A percentile compares a stretch with the other conserved stretches of the same genome.
Conservation (phyloP, 441 rosid genomes). For the Gossypium davidsonii region DNA sequence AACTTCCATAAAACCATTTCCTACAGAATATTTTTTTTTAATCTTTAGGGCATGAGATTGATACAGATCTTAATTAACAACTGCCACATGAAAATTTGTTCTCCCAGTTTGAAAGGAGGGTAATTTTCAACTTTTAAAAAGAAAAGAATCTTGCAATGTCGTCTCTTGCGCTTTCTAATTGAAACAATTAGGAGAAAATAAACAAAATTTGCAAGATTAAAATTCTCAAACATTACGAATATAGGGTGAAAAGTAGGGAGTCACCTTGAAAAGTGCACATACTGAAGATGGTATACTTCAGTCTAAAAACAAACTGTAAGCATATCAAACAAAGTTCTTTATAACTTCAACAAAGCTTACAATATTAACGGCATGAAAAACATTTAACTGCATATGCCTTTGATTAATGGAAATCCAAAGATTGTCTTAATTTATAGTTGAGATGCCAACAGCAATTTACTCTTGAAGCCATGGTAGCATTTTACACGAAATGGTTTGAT, state of each 20-base stretch:
- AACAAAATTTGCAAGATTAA: background rate
- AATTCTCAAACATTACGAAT: background rate
- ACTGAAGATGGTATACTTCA: background rate
- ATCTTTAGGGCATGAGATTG: background rate
- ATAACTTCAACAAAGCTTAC: background rate
- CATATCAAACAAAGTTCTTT: background rate
- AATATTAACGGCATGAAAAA: background rate
- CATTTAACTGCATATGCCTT: background rate
- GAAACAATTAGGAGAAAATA: background rate
- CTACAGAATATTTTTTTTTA: background rate
- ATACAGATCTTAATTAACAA: background rate
- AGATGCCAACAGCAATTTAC: background rate
- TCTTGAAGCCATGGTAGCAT: background rate
- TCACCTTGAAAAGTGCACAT: background rate
- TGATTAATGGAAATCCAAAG: background rate
- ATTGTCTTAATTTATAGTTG: background rate
- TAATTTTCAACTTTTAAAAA: background rate
- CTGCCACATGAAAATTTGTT: background rate
- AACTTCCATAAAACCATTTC: background rate
- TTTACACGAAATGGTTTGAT: background rate
- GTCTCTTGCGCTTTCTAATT: background rate
- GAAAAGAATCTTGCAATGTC: background rate
- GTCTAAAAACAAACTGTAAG: background rate
- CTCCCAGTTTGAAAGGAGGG: background rate
- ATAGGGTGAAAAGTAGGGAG: background rate